Evolutionary conservation across 2,329 filamentous ascomycete species (phyloP), one percentile per base, ranked within the genome.

Genomic region (Aspergillus sp.): DNA sequence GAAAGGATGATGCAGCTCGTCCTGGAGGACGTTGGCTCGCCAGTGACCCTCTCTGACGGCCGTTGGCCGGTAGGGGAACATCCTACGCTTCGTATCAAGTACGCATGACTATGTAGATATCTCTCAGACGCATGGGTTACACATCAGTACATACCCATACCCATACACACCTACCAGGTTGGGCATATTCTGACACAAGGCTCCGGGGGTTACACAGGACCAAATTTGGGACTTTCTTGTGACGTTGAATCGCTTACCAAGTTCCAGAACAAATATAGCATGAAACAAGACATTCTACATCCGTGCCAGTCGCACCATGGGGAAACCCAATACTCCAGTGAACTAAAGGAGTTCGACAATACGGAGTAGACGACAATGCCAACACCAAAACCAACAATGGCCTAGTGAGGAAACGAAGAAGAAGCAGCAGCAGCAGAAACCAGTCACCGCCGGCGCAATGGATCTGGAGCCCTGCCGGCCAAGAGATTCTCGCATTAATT

Each of bases 401-500:
- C 41, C 39, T 43, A 19, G 39, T 43, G 39, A 43, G 17, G 39
- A 43, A 43, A 43, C 17, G 17, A 43, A 36, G 32, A 13, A 32
- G 3, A 9, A 32, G n/a, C 13, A 36, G 12, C 25, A 53, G 10
- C 32, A 38, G 8, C 17, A 52, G 21, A 23, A 15, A 30, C 13
- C 47, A 50, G 28, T 50, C 47, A 50, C 32, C 32, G 32, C 12
- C 32, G 32, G 32, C 32, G 32, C 32, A 17, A n/a, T 28, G 23
- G 47, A 45, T 45, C 47, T n/a, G n/a, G 17, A 23, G n/a, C 41
- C 53, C 25, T 12, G 13, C 30, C 13, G 17, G 52, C 39, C 52
- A 55, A 55, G 39, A 55, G 25, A 55, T 30, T 52, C 49, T 45
- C 28, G 23, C 52, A 28, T 25, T 45, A 55, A 45, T 55, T 45